Evolutionary conservation across 2,329 filamentous ascomycete species (phyloP), one percentile per base, ranked within the genome.

Genomic region (Neopestalotiopsis clavispora): DNA sequence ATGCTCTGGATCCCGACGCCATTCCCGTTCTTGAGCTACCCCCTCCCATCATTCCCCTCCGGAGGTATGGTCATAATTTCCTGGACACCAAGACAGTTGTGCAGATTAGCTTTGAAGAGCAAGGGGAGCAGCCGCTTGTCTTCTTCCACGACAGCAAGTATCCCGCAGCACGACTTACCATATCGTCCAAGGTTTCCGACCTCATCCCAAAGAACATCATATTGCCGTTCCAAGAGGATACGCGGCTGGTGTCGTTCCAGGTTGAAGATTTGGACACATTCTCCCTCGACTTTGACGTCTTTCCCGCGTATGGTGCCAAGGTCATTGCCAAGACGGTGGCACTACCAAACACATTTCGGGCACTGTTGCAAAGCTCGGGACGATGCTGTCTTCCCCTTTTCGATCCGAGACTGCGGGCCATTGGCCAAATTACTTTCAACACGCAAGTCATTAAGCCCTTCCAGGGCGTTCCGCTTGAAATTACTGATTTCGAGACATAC

Each of bases 81-180:
- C 86, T 99, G 45, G 96, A 99, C 77, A 97, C 94, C 38, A 99
- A 98, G 83, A 97, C 95, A 0, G 97, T 98, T 72, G 91, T 99
- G 13, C 94, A 98, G 75, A 92, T 99, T 72, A 94, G 88, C 74
- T 98, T 99, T 75, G 94, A 95, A 65, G 91, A 92, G 70, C 84
- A 89, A 32, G 90, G 87, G 64, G 89, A 96, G 64, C 87, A 87
- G 68, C 93, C 96, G 0, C 91, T 99, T 65, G 83, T 93, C n/a
- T 99, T 99, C 82, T 98, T 98, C 83, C 95, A 98, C 77, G 93
- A 97, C 74, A 94, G 94, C 77, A 97, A 98, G 79, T 97, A 99
- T 76, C 96, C 96, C 20, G 96, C 96, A 23, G 94, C 96, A 66
- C 91, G 96, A 65, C 87, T 99, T 67, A 98, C 96, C 0, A 97